Evolutionary conservation across 208 protist species (phyloP), one percentile per base, ranked within the genome.

Genomic region (Trypanosoma conorhini): DNA sequence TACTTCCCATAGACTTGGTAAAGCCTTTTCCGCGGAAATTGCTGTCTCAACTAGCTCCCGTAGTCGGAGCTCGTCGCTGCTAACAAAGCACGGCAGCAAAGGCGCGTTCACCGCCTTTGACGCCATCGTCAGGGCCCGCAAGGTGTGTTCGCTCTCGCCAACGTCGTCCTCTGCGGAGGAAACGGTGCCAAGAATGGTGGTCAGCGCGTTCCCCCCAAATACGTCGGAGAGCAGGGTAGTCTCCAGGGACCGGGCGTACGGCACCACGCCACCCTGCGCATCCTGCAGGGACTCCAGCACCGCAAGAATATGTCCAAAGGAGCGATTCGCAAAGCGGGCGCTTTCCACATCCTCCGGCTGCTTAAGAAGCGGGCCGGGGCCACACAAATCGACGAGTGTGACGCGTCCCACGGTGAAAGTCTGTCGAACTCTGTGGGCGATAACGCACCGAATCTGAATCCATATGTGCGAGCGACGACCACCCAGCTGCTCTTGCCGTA

Each of bases 121-220:
- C 5, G 82, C 58, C 22, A 71, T 65, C 12, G 78, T 74, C 22
- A 86, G 61, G 15, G 79, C 57, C 5, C 40, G 22, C 12, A 86
- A 54, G 3, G 74, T 77, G 28, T 60, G 55, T 5, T 70, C 24
- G 17, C 48, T 80, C 31, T 77, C 72, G 52, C 79, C 67, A 12
- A 74, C 19, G 31, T 80, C 59, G 33, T 81, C 69, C 8, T 17
- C 57, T 35, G 66, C 48, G 3, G 56, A 42, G 24, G 62, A 71
- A 31, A 86, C 42, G 30, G 68, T 38, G 5, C 74, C 81, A 46
- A 89, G 22, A 31, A 89, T 62, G 1, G 75, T 74, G 19, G 80
- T 82, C 40, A 83, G 52, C 17, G 76, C 74, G 66, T 86, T 89
- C 28, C 83, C 83, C 22, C 83, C 83, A 12, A 89, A 76, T 3